Percentiles rank a stretch among this genome's conserved stretches.
These are phyloP conservation scores for Quercus tomentella DNA, from an alignment of 331 rosid species.

Conservation along the genomic window DNA sequence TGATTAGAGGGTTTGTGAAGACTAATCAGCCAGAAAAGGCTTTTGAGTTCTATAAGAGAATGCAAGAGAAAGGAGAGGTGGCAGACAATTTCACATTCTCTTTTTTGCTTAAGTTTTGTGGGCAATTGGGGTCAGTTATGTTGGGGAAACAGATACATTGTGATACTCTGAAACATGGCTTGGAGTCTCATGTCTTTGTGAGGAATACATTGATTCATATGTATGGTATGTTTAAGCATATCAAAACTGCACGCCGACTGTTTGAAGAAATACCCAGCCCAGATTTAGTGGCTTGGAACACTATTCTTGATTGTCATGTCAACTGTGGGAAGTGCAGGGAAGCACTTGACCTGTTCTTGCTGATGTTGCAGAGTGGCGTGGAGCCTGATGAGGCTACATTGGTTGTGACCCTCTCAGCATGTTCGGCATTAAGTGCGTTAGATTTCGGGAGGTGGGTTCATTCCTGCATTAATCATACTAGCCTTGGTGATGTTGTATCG, in stretches of 20 bases:
- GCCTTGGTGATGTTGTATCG: slow-evolving; percentile 14
- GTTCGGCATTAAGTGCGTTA: slow-evolving; percentile 52
- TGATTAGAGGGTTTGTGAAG: slow-evolving; percentile 71
- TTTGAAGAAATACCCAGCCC: slow-evolving; percentile 53
- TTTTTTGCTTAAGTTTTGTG: slow-evolving; percentile 59
- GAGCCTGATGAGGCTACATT: slow-evolving; percentile 60
- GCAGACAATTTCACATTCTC: slow-evolving; percentile 65
- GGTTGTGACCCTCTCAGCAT: slow-evolving; percentile 60
- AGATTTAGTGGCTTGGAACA: slow-evolving; percentile 77
- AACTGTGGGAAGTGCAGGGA: slow-evolving; percentile 33
- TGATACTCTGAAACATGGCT: slow-evolving; percentile 36
- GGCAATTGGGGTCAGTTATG: slow-evolving; percentile 25
- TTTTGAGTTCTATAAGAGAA: slow-evolving; percentile 42
- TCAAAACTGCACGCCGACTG: slow-evolving; percentile 43
- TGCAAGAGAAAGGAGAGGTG: slow-evolving; percentile 27
- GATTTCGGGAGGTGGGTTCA: slow-evolving; percentile 70
- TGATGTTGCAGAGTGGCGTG: slow-evolving; percentile 43
- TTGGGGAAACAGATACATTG: slow-evolving; percentile 62
- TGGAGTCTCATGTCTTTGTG: slow-evolving; percentile 50
- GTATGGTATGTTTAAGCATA: slow-evolving; percentile 52
- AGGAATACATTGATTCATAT: slow-evolving; percentile 67
- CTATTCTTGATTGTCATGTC: slow-evolving; percentile 47
- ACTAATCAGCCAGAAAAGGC: slow-evolving; percentile 32
- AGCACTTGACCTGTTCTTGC: slow-evolving; percentile 45
- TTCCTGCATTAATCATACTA: slow-evolving; percentile 20